Base-by-base conservation (phyloP, 108 stramenopile genomes). In the Nitzschia putrida region DNA sequence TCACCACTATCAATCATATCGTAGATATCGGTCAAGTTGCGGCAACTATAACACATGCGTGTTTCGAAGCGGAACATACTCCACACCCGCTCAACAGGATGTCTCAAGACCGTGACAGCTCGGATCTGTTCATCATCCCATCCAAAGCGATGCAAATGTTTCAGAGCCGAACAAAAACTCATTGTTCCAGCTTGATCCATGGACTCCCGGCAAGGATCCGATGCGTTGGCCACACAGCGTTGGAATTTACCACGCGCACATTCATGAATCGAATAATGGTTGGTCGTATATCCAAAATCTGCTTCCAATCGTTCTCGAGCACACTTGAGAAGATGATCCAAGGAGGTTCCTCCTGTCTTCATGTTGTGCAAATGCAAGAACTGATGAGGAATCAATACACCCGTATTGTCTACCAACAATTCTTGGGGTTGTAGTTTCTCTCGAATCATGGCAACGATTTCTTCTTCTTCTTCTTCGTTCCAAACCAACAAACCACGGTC, bases 31-130 rank as follows among this genome's bases (percentile, higher is more conserved):
- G 76, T 83, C 54, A 92, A 61, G 39, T 77, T 71, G 38, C 52
- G 52, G 72, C 91, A 92, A n/a, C 76, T 57, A 63, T 85, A 92
- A 56, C 91, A 92, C 0, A 56, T 39, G 37, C 76, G 53, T n/a
- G 87, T 81, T 39, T 81, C 79, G 66, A 85, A 92, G 11, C 85
- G 77, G 58, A 76, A 92, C 87, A 88, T 88, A 44, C 79, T 80
- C 91, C 91, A 92, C 0, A 89, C 91, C 8, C 90, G 85, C 26
- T 88, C 87, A 29, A 89, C 80, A 3, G 91, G 91, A 72, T 92
- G 76, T 14, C 91, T 74, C 53, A 92, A 68, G 0, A 90, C 81
- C 20, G 91, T 89, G 39, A 92, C 61, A 45, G 84, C 83, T 56
- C 72, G 55, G 5, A 77, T 54, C 9, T 34, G 53, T 39, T 58